phyloP scores from a whole-genome alignment of 805 yeast species.

The Grigorovia transvaalensis region DNA sequence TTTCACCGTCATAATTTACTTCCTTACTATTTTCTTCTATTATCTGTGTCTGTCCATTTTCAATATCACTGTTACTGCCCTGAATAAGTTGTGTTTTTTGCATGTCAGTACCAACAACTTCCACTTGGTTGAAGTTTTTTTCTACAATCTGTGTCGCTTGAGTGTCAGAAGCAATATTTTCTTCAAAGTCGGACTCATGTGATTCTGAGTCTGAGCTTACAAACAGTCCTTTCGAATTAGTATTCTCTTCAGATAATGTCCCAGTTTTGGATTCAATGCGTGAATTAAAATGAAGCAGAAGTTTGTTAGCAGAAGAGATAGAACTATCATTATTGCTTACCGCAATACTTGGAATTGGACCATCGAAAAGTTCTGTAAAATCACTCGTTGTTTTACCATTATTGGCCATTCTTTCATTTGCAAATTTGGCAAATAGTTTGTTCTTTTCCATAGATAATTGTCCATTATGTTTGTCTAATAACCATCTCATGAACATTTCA shows the following conservation, averaged over 20 bases:
- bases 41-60: neutral
- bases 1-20: neutral
- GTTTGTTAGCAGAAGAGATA: slow-evolving; percentile 9
- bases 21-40: neutral
- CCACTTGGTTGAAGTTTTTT: neutral
- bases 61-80: neutral
- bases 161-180: neutral
- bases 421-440: slow-evolving; percentile 17
- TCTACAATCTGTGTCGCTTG: neutral
- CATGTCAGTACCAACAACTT: neutral
- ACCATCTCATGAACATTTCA: slow-evolving; percentile 27
- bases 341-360: slow-evolving; percentile 14
- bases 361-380: slow-evolving; percentile 23
- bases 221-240: neutral
- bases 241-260: neutral
- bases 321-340: slow-evolving; percentile 1
- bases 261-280: neutral
- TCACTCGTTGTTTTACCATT: slow-evolving; percentile 13
- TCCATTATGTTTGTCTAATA: slow-evolving; percentile 22
- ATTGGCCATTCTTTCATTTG: slow-evolving; percentile 21
- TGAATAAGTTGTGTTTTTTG: neutral
- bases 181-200: neutral
- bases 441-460: slow-evolving; percentile 17
- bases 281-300: slow-evolving; percentile 8
- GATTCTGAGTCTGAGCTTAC: neutral